phyloP scores from a whole-genome alignment of 2,329 filamentous ascomycete genomes.

The Sporothrix dimorphospora region DNA sequence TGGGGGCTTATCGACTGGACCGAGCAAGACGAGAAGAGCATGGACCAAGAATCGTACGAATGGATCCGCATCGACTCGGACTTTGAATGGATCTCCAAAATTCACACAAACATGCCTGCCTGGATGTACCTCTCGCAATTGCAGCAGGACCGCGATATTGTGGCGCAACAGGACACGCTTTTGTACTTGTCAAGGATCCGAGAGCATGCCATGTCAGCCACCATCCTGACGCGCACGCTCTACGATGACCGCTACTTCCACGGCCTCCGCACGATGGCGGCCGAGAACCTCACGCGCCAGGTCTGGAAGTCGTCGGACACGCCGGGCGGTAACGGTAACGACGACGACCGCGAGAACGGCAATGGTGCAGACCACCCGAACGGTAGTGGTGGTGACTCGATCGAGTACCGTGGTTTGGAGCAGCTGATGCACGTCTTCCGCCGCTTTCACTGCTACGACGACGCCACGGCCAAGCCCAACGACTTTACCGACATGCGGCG shows the following conservation, averaged over 20 bases:
- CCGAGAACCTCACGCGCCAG: slow-evolving; percentile 75
- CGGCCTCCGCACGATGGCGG: slow-evolving; percentile 85
- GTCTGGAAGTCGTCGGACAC: slow-evolving; percentile 46
- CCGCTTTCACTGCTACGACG: slow-evolving; percentile 82
- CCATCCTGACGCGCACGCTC: slow-evolving; percentile 84
- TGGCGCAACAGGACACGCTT: slow-evolving; percentile 80
- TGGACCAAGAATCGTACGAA: slow-evolving; percentile 96
- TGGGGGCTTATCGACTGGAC: slow-evolving; percentile 92
- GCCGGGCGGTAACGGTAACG: slow-evolving; percentile 13
- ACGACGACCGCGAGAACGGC: not conserved
- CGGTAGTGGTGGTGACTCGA: not conserved
- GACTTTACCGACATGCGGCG: slow-evolving; percentile 86
- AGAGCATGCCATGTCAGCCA: slow-evolving; percentile 80
- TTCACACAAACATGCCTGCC: slow-evolving; percentile 78
- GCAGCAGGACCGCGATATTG: slow-evolving; percentile 94
- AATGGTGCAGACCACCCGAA: not conserved
- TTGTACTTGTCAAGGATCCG: slow-evolving; percentile 70
- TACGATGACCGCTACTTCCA: slow-evolving; percentile 93
- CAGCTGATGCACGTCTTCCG: slow-evolving; percentile 82
- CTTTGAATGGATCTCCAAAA: slow-evolving; percentile 94
- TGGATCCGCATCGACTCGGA: slow-evolving; percentile 99
- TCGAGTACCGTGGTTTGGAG: slow-evolving; percentile 49
- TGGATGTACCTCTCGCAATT: slow-evolving; percentile 99
- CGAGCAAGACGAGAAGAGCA: slow-evolving; percentile 81
- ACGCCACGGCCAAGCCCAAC: slow-evolving; percentile 82